Percentiles rank a stretch among this genome's conserved stretches.
These are phyloP conservation scores for Pleurotus cornucopiae DNA, from an alignment of 768 basidiomycete genomes.

Conservation along the genomic window DNA sequence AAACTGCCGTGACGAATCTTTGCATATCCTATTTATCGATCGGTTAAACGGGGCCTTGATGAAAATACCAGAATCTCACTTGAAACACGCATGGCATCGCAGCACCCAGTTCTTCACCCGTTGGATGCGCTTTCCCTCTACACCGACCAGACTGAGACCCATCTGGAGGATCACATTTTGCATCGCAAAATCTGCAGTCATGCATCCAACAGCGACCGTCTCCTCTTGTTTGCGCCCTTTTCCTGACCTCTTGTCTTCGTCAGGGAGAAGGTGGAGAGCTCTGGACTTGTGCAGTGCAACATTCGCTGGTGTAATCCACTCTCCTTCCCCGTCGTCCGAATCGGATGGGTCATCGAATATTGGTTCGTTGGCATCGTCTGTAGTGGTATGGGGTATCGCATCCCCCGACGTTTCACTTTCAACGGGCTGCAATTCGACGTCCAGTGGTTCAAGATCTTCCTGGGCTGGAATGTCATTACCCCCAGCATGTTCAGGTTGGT, in stretches of 20 bases:
- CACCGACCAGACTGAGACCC: slow-evolving; percentile 83
- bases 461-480: slow-evolving; percentile 4
- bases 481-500: neutral
- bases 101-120: slow-evolving; percentile 95
- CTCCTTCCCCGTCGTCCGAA: slow-evolving; percentile 81
- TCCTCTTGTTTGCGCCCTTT: slow-evolving; percentile 35
- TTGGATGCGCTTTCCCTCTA: slow-evolving; percentile 87
- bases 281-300: slow-evolving; percentile 82
- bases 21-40: slow-evolving; percentile 69
- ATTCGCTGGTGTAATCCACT: slow-evolving; percentile 96
- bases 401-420: slow-evolving; percentile 10
- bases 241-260: slow-evolving; percentile 31
- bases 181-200: slow-evolving; percentile 99
- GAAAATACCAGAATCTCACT: slow-evolving; percentile 54
- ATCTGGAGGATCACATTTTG: slow-evolving; percentile 96
- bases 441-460: slow-evolving; percentile 32
- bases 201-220: slow-evolving; percentile 71
- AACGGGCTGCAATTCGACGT: slow-evolving; percentile 39
- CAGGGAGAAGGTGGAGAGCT: slow-evolving; percentile 78
- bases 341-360: slow-evolving; percentile 76
- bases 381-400: slow-evolving; percentile 10
- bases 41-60: too few species aligned
- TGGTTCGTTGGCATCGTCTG: slow-evolving; percentile 23
- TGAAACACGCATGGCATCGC: slow-evolving; percentile 98
- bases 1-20: slow-evolving; percentile 91